phyloP scores from a whole-genome alignment of 441 rosid species.

The Hura crepitans region DNA sequence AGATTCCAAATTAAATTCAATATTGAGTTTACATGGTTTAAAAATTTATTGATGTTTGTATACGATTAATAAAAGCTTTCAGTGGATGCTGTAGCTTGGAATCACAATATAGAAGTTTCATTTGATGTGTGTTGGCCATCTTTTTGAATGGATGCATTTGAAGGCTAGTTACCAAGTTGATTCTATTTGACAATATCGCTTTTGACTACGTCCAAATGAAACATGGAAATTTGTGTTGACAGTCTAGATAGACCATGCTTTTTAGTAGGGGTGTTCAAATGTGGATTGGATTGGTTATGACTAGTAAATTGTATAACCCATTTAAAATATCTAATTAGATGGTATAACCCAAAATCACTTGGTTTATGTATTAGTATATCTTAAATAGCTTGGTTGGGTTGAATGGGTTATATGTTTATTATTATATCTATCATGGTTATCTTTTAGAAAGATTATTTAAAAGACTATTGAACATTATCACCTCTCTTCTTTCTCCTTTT shows the following conservation, averaged over 20 bases:
- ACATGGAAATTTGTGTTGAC: neutral
- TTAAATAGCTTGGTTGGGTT: no score
- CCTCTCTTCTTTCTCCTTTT: no score
- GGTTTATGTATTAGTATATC: no score
- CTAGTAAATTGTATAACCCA: no score
- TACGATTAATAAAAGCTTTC: neutral
- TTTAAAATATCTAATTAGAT: no score
- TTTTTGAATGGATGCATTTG: neutral
- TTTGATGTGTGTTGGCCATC: slow-evolving; percentile 6
- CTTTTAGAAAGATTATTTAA: no score
- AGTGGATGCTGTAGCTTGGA: neutral
- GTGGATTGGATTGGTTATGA: no score
- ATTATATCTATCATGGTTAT: no score
- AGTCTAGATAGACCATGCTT: neutral
- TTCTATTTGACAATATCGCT: neutral
- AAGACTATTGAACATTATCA: no score
- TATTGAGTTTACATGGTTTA: neutral
- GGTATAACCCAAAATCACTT: no score
- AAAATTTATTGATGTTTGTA: slow-evolving; percentile 1
- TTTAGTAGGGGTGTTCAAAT: no score
- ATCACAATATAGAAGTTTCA: neutral
- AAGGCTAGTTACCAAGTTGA: slow-evolving; percentile 1
- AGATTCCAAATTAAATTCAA: slow-evolving; percentile 20
- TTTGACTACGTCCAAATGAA: neutral
- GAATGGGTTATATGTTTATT: no score